phyloP scores from a whole-genome alignment of 768 basidiomycete species.

The Termitomyces sp. region DNA sequence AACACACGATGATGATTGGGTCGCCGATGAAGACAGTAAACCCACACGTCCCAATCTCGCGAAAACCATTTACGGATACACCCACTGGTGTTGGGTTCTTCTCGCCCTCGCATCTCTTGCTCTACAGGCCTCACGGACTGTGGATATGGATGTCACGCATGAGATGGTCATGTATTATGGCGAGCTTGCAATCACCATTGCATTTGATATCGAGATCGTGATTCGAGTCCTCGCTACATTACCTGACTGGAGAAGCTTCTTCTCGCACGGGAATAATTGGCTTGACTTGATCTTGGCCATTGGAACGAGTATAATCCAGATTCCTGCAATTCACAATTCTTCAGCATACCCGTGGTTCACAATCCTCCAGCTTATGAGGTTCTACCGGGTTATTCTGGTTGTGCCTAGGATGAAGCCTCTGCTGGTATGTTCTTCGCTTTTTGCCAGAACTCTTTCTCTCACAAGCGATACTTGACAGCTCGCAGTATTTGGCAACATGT shows the following conservation, averaged over 20 bases:
- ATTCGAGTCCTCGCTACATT: conserved; percentile 68
- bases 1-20: conserved; percentile 66
- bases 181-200: conserved; percentile 76
- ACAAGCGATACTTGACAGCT: conserved; percentile 43
- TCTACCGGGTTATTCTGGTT: conserved; percentile 89
- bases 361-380: conserved; percentile 79
- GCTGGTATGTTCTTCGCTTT: conserved; percentile 46
- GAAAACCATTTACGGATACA: conserved; percentile 56
- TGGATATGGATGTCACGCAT: conserved; percentile 47
- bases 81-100: conserved; percentile 72
- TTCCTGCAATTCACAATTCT: conserved; percentile 70
- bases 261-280: conserved; percentile 62
- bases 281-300: conserved; percentile 78
- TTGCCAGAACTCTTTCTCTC: neutral
- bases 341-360: conserved; percentile 85
- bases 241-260: conserved; percentile 84
- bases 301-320: conserved; percentile 76
- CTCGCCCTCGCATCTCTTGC: conserved; percentile 70
- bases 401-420: conserved; percentile 89
- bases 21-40: conserved; percentile 43
- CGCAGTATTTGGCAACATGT: conserved; percentile 89
- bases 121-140: conserved; percentile 68
- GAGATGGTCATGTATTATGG: conserved; percentile 52
- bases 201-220: conserved; percentile 87
- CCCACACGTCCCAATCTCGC: conserved; percentile 43